Evolutionary conservation across 495 filamentous ascomycete genomes (phyloP).

Genomic region (Patellaria atrata): DNA sequence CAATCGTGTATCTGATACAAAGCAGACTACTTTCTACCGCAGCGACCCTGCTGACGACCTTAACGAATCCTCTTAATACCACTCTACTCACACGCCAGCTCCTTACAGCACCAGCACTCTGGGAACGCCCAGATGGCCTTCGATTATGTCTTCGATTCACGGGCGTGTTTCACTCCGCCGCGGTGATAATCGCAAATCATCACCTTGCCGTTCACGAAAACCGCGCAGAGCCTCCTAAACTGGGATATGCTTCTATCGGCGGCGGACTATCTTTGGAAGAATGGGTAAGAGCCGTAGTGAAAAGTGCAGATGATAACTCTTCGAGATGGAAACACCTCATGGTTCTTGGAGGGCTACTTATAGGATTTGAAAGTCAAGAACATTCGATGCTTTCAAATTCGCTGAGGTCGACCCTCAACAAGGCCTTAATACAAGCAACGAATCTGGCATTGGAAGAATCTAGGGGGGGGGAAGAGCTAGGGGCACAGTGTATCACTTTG

Average conservation of each 20-base stretch:
- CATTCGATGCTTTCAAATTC: conserved; percentile 43
- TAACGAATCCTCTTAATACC: conserved; percentile 83
- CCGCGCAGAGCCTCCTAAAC: conserved; percentile 26
- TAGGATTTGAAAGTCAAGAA: conserved; percentile 63
- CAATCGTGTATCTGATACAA: background rate
- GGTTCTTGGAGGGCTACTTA: conserved; percentile 63
- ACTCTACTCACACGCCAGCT: conserved; percentile 83
- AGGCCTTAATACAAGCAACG: conserved; percentile 59
- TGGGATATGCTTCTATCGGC: conserved; percentile 26
- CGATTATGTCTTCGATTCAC: conserved; percentile 60
- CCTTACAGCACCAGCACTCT: conserved; percentile 73
- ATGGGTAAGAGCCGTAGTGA: conserved; percentile 72
- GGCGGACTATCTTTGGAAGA: conserved; percentile 37
- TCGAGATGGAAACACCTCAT: conserved; percentile 81
- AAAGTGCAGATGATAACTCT: conserved; percentile 71
- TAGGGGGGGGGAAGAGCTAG: conserved; percentile 38
- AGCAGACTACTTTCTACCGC: conserved; percentile 64
- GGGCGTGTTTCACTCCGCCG: conserved; percentile 77
- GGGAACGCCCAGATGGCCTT: conserved; percentile 59
- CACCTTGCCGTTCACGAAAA: conserved; percentile 28
- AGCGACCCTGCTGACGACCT: conserved; percentile 62
- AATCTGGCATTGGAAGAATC: conserved; percentile 51
- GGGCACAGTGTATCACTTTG: conserved; percentile 47
- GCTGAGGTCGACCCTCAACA: conserved; percentile 59
- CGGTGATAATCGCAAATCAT: conserved; percentile 28